phyloP scores from a whole-genome alignment of 2,329 filamentous ascomycete genomes.

The Lizonia empirigonia region DNA sequence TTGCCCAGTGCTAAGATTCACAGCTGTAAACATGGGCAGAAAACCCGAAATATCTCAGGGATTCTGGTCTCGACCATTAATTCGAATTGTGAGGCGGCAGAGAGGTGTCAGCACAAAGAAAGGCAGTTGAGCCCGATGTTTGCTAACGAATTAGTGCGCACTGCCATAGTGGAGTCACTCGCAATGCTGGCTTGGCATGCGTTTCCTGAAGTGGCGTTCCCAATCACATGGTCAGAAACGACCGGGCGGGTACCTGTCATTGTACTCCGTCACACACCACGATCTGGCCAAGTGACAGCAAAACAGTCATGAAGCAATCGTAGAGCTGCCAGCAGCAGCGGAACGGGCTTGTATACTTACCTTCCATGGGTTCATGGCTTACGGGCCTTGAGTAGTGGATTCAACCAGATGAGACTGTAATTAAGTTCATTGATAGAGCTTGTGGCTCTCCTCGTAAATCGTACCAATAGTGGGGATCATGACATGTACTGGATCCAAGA shows the following conservation, averaged over 20 bases:
- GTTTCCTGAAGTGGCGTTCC: conserved; percentile 12
- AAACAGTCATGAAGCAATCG: conserved; percentile 9
- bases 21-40: conserved; percentile 6
- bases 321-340: neutral
- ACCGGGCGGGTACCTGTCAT: conserved; percentile 27
- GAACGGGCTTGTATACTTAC: neutral
- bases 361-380: neutral
- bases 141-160: conserved; percentile 20
- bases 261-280: neutral
- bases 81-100: conserved; percentile 13
- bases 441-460: conserved; percentile 27
- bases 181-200: conserved; percentile 20
- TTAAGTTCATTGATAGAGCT: conserved; percentile 14
- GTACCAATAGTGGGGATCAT: conserved; percentile 24
- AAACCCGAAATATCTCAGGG: neutral
- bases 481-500: conserved; percentile 15
- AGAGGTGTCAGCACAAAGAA: conserved; percentile 6
- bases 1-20: neutral
- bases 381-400: neutral
- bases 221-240: conserved; percentile 22
- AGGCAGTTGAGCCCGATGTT: conserved; percentile 9
- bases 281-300: conserved; percentile 1
- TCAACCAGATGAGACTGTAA: neutral
- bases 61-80: neutral
- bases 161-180: conserved; percentile 17